These are phyloP conservation scores for Ogataea hybrid DNA, from an alignment of 1,139 yeast genomes.

Conservation along the genomic window DNA sequence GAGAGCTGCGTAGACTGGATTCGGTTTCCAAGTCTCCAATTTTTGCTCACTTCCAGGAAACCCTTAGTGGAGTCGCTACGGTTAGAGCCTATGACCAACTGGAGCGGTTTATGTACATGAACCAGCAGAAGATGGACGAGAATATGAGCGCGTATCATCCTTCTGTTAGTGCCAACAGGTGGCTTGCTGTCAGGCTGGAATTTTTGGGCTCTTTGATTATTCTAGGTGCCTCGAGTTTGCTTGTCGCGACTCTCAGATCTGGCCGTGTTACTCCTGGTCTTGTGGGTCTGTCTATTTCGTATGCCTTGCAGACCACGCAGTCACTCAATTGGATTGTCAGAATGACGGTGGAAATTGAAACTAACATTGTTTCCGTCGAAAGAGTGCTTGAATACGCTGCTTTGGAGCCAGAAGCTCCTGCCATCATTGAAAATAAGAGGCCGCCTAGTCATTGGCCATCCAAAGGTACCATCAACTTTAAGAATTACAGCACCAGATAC, in stretches of 20 bases:
- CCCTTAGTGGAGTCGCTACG: conserved; percentile 84
- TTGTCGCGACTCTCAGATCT: conserved; percentile 63
- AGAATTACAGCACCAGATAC: conserved; percentile 78
- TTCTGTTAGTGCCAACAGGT: conserved; percentile 89
- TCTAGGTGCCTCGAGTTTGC: conserved; percentile 78
- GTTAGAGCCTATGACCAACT: conserved; percentile 86
- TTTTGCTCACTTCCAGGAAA: conserved; percentile 95
- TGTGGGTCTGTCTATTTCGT: conserved; percentile 90
- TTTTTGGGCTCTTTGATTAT: conserved; percentile 86
- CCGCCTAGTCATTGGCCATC: conserved; percentile 80
- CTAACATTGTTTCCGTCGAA: conserved; percentile 95
- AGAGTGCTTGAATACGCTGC: conserved; percentile 84
- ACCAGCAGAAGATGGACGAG: conserved; percentile 74
- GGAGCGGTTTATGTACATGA: conserved; percentile 67
- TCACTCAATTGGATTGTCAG: conserved; percentile 95
- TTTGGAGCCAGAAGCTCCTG: conserved; percentile 80
- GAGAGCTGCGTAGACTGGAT: conserved; percentile 93
- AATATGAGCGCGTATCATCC: conserved; percentile 94
- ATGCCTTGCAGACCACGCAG: conserved; percentile 90
- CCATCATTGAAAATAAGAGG: conserved; percentile 61
- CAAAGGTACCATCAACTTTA: conserved; percentile 67
- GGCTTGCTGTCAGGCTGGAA: conserved; percentile 94
- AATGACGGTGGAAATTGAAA: conserved; percentile 97
- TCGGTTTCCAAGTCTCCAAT: conserved; percentile 93
- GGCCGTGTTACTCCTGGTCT: conserved; percentile 82